Evolutionary conservation across 83 land plant genomes (phyloP).

Genomic region (Thuja plicata): DNA sequence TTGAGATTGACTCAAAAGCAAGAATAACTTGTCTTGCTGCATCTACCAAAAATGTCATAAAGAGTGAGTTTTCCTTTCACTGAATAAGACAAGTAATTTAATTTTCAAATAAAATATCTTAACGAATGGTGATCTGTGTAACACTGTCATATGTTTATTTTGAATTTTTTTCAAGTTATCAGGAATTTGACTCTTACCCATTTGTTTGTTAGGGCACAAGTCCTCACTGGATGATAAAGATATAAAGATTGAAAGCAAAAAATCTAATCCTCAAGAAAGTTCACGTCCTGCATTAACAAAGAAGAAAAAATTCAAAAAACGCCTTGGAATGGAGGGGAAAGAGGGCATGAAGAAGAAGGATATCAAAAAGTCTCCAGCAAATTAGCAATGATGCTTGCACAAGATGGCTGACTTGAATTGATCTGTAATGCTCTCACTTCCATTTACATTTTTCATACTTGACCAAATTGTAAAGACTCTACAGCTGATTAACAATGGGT

Average conservation of each 20-base stretch:
- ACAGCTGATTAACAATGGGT: neutral
- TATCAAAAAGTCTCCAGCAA: no score
- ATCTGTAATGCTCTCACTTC: no score
- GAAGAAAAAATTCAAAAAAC: no score
- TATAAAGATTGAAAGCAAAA: neutral
- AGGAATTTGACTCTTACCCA: neutral
- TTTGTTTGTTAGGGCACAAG: neutral
- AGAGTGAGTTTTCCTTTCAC: slow-evolving; percentile 32
- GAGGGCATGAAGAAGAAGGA: no score
- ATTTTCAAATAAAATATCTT: neutral
- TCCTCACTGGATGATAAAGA: neutral
- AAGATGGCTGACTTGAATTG: no score
- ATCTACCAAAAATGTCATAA: slow-evolving; percentile 25
- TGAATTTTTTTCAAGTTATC: neutral
- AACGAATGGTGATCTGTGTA: neutral
- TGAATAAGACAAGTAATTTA: neutral
- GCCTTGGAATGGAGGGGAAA: no score
- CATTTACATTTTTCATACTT: neutral
- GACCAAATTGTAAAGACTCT: neutral
- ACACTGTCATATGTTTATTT: neutral
- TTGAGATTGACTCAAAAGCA: slow-evolving; percentile 75
- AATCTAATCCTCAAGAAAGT: neutral
- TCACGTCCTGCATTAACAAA: neutral
- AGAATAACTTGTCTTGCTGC: slow-evolving; percentile 94
- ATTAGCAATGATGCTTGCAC: no score